Evolutionary conservation across 2,329 filamentous ascomycete species (phyloP).

Genomic region (Fusarium sterilihyphosum): DNA sequence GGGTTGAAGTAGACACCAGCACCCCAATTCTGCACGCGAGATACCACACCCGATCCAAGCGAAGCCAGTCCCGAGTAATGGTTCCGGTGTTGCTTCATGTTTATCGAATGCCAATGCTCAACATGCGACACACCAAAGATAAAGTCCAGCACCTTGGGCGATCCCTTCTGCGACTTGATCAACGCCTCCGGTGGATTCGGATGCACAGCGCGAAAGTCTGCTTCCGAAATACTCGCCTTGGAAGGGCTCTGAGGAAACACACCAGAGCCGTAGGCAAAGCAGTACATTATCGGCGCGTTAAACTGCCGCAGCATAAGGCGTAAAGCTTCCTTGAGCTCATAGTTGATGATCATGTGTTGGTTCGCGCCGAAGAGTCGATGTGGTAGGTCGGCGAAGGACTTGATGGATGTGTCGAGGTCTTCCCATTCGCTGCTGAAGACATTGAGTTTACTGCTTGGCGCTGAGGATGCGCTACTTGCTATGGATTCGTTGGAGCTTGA

Average conservation of each 20-base stretch:
- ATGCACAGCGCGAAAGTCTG: constrained; percentile 73
- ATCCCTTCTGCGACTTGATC: constrained; percentile 83
- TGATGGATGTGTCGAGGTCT: constrained; percentile 54
- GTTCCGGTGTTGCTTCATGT: constrained; percentile 85
- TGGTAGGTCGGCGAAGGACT: constrained; percentile 57
- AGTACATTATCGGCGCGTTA: constrained; percentile 91
- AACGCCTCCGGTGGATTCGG: constrained; percentile 84
- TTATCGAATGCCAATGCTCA: constrained; percentile 96
- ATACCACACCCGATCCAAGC: constrained; percentile 85
- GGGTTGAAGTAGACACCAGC: constrained; percentile 98
- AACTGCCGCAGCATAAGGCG: constrained; percentile 92
- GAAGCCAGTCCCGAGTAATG: constrained; percentile 91
- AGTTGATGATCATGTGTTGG: constrained; percentile 95
- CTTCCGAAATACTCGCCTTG: constrained; percentile 64
- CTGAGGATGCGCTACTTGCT: not conserved
- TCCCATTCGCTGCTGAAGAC: constrained; percentile 56
- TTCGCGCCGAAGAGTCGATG: constrained; percentile 83
- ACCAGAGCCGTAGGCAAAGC: constrained; percentile 96
- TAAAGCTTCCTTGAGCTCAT: constrained; percentile 92
- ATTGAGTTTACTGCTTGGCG: constrained; percentile 44
- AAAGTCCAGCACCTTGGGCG: constrained; percentile 97
- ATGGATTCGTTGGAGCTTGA: not conserved
- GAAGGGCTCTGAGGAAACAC: constrained; percentile 84
- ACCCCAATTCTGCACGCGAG: constrained; percentile 88
- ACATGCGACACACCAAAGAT: constrained; percentile 95